phyloP scores from a whole-genome alignment of 768 basidiomycete species.

The Leucosporidium scottii region DNA sequence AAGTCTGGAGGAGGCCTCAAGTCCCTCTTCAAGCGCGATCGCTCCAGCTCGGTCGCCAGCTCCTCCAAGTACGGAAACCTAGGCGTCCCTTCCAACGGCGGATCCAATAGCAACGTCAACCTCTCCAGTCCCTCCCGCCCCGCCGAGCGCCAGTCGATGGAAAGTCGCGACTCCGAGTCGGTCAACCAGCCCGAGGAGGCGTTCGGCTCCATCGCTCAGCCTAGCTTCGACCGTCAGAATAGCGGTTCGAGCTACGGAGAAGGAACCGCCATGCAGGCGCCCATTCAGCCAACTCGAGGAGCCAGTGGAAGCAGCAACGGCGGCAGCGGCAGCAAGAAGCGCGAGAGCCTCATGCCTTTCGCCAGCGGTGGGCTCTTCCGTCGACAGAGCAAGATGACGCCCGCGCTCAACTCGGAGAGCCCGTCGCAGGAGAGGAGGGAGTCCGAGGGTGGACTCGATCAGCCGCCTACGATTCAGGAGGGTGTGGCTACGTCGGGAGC shows the following conservation, averaged over 20 bases:
- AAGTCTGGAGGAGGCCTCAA: slow-evolving; percentile 8
- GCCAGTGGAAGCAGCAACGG: not conserved
- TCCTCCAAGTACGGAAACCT: slow-evolving; percentile 25
- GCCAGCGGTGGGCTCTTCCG: slow-evolving; percentile 19
- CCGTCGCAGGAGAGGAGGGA: not conserved
- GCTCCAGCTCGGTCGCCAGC: slow-evolving; percentile 22
- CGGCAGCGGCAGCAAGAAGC: not conserved
- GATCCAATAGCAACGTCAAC: not conserved
- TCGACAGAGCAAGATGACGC: not conserved
- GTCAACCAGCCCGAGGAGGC: not conserved
- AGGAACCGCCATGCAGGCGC: not conserved
- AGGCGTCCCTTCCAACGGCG: slow-evolving; percentile 1
- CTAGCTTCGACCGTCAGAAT: too few relatives aligned
- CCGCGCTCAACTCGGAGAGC: not conserved
- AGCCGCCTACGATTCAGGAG: not conserved
- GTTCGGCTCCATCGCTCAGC: not conserved
- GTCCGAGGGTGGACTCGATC: not conserved
- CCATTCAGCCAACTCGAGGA: slow-evolving; percentile 5
- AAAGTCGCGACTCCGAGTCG: slow-evolving; percentile 6
- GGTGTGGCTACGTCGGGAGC: not conserved
- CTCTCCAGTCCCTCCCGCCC: not conserved
- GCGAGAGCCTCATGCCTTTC: slow-evolving; percentile 18
- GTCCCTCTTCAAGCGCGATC: slow-evolving; percentile 27
- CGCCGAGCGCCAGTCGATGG: not conserved
- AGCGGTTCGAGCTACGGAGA: not conserved